Conservation (phyloP, 371 early-diverging fungal genomes). For the Basidiobolus heterosporus region DNA sequence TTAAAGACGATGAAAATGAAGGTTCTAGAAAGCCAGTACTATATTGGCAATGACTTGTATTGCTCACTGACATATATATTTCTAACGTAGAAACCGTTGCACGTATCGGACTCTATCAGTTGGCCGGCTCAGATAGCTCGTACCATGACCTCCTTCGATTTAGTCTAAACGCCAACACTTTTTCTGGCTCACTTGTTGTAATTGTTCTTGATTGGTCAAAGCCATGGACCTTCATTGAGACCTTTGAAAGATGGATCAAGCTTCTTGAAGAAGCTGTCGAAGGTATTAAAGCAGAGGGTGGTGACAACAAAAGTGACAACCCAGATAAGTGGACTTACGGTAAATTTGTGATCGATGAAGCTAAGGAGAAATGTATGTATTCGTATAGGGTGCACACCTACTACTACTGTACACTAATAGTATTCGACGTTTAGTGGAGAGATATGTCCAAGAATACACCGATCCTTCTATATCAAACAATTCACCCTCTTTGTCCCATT, state of each 20-base stretch:
- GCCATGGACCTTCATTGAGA: conserved; percentile 77
- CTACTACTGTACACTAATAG: neutral
- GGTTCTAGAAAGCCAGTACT: conserved; percentile 16
- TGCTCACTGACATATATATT: neutral
- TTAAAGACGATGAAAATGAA: conserved; percentile 71
- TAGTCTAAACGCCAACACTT: conserved; percentile 46
- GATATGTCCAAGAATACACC: conserved; percentile 36
- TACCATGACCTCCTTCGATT: conserved; percentile 59
- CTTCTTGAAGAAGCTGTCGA: conserved; percentile 48
- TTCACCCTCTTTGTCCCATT: conserved; percentile 9
- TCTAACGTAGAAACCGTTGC: conserved; percentile 42
- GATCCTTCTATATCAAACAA: conserved; percentile 19
- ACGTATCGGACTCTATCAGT: conserved; percentile 69
- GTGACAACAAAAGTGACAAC: conserved; percentile 16
- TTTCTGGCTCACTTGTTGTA: conserved; percentile 47
- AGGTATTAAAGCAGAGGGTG: conserved; percentile 37
- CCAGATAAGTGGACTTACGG: conserved; percentile 38
- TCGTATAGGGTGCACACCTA: neutral
- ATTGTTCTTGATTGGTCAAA: conserved; percentile 80
- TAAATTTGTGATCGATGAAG: conserved; percentile 49
- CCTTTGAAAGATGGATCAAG: conserved; percentile 62
- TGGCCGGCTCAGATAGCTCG: conserved; percentile 53
- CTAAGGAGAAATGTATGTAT: conserved; percentile 46
- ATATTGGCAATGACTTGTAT: neutral
- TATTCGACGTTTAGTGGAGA: conserved; percentile 22